These are phyloP conservation scores for Entomortierella chlamydospora DNA, from an alignment of 192 early-diverging fungal genomes.

Conservation along the genomic window DNA sequence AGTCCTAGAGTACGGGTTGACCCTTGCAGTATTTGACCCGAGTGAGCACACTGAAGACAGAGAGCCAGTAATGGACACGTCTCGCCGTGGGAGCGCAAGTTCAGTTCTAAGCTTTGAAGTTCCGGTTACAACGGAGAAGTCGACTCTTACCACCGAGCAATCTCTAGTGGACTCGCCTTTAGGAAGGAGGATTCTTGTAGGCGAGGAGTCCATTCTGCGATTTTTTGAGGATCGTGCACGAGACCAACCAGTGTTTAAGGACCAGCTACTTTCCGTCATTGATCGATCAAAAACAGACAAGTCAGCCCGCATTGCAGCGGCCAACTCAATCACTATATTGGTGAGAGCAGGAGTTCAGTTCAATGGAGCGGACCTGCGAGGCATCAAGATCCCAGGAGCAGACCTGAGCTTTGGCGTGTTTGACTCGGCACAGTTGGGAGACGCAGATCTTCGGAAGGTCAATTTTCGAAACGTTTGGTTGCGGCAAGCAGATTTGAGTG, in stretches of 20 bases:
- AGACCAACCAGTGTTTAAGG: neutral
- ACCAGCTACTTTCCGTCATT: neutral
- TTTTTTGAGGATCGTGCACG: neutral
- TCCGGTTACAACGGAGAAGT: neutral
- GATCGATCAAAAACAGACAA: neutral
- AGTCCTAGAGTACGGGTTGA: neutral
- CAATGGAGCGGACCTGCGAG: conserved; percentile 5
- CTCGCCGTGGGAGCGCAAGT: neutral
- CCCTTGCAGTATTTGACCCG: neutral
- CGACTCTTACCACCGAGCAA: neutral
- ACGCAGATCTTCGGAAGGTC: neutral
- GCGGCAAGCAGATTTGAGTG: neutral
- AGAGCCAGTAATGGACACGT: neutral
- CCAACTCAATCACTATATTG: conserved; percentile 16
- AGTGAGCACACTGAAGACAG: neutral
- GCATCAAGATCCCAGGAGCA: conserved; percentile 11
- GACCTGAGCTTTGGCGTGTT: conserved; percentile 8
- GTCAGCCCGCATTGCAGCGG: neutral
- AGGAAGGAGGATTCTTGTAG: neutral
- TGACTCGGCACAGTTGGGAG: conserved; percentile 13
- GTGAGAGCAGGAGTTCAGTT: conserved; percentile 4
- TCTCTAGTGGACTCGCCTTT: neutral
- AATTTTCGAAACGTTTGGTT: conserved; percentile 9
- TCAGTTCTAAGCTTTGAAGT: neutral
- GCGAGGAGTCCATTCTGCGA: neutral